Evolutionary conservation across 176 grass and related monocot genomes (phyloP).

Genomic region (Pharus latifolius): DNA sequence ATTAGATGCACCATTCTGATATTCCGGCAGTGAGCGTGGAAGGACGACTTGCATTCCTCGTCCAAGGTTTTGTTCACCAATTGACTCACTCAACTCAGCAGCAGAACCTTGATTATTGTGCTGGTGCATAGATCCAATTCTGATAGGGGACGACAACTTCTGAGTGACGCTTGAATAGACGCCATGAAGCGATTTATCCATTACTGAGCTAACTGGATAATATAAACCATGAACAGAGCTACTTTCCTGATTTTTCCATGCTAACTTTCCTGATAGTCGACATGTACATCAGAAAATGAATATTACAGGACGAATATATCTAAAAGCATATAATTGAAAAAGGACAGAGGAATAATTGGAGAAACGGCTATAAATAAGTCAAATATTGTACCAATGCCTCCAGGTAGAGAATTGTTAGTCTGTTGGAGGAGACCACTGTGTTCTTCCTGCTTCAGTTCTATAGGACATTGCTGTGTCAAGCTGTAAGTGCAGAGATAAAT

Average conservation of each 20-base stretch:
- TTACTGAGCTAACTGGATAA: slow-evolving; percentile 16
- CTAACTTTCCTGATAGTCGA: slow-evolving; percentile 19
- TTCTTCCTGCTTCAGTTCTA: slow-evolving; percentile 24
- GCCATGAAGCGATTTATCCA: slow-evolving; percentile 22
- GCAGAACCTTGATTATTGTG: slow-evolving; percentile 18
- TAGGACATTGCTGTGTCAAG: slow-evolving; percentile 20
- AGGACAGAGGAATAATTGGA: neutral
- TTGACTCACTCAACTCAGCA: slow-evolving; percentile 19
- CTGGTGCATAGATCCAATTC: slow-evolving; percentile 34
- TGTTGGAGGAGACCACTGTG: neutral
- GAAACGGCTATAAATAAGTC: neutral
- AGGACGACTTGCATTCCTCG: slow-evolving; percentile 37
- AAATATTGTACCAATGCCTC: slow-evolving; percentile 23
- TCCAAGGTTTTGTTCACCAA: slow-evolving; percentile 43
- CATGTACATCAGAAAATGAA: neutral
- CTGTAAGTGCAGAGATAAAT: slow-evolving; percentile 16
- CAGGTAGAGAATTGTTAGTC: slow-evolving; percentile 32
- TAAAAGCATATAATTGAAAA: too few species aligned
- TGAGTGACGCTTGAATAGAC: slow-evolving; percentile 15
- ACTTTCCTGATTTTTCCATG: slow-evolving; percentile 20
- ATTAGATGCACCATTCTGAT: slow-evolving; percentile 24
- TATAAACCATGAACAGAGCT: slow-evolving; percentile 14
- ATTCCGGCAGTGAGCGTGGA: slow-evolving; percentile 45
- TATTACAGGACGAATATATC: too few species aligned
- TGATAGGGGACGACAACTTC: slow-evolving; percentile 46